phyloP scores from a whole-genome alignment of 1,139 yeast genomes.

The Blastobotrys ciferrii region DNA sequence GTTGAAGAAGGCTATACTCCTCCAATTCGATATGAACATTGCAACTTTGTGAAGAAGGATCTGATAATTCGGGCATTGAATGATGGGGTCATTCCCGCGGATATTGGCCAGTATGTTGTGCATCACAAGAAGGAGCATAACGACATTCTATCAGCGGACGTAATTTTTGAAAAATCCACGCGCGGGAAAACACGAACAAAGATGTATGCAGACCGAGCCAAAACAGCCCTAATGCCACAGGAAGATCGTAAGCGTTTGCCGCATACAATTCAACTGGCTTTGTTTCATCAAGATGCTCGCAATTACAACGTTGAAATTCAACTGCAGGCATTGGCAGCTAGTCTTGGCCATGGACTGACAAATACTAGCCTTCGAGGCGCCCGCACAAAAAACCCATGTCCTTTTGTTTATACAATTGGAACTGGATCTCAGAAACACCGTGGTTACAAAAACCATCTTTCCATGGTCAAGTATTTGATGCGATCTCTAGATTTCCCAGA shows the following conservation, averaged over 20 bases:
- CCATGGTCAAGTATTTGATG: neutral
- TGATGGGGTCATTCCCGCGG: neutral
- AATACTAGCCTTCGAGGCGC: neutral
- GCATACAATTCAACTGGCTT: neutral
- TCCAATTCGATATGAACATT: constrained; percentile 1
- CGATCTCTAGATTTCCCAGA: neutral
- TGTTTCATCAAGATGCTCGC: neutral
- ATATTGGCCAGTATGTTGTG: neutral
- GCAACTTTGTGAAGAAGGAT: neutral
- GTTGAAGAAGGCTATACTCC: constrained; percentile 1
- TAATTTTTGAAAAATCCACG: neutral
- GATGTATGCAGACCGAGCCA: neutral
- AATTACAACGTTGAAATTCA: neutral
- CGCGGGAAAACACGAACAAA: neutral
- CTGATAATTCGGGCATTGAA: neutral
- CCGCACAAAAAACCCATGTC: neutral
- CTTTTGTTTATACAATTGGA: neutral
- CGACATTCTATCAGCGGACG: neutral
- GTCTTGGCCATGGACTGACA: constrained; percentile 1
- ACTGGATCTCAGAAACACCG: neutral
- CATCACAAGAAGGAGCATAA: neutral
- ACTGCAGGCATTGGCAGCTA: neutral
- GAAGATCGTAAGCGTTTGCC: neutral
- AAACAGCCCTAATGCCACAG: constrained; percentile 3
- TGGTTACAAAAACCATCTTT: neutral